Conservation (phyloP, 2,329 filamentous ascomycete species). For the Teratosphaeria zuluensis region DNA sequence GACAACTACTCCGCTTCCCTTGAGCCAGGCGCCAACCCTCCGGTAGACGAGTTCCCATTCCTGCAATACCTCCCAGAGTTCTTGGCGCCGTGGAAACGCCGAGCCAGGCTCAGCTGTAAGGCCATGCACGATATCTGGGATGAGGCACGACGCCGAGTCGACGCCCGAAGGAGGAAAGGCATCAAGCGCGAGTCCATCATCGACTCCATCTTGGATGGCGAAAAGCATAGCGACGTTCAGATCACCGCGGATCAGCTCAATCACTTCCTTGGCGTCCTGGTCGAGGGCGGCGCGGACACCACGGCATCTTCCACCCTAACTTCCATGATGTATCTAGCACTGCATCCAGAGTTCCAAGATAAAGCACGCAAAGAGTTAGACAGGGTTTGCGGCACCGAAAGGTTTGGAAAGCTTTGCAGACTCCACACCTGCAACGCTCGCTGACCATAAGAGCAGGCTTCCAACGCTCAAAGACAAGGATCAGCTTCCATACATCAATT, state of each 20-base stretch:
- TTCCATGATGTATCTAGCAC: slow-evolving; percentile 25
- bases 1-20: slow-evolving; percentile 32
- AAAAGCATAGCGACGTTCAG: slow-evolving; percentile 1
- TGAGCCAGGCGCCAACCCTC: slow-evolving; percentile 41
- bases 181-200: slow-evolving; percentile 25
- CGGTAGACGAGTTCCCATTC: slow-evolving; percentile 39
- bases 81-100: slow-evolving; percentile 2
- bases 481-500: slow-evolving; percentile 24
- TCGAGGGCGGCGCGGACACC: slow-evolving; percentile 30
- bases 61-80: slow-evolving; percentile 32
- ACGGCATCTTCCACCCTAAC: slow-evolving; percentile 7
- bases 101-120: slow-evolving; percentile 28
- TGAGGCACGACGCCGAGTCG: slow-evolving; percentile 27
- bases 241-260: background rate
- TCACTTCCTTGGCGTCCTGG: no score
- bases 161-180: slow-evolving; percentile 16
- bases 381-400: slow-evolving; percentile 16
- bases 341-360: slow-evolving; percentile 19
- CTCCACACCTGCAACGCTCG: no score
- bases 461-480: slow-evolving; percentile 16
- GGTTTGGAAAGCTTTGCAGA: slow-evolving; percentile 22
- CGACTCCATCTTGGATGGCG: slow-evolving; percentile 33
- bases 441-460: no score
- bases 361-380: slow-evolving; percentile 27
- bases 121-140: slow-evolving; percentile 36